phyloP scores from a whole-genome alignment of 805 yeast genomes.

The Monosporozyma aquatica region DNA sequence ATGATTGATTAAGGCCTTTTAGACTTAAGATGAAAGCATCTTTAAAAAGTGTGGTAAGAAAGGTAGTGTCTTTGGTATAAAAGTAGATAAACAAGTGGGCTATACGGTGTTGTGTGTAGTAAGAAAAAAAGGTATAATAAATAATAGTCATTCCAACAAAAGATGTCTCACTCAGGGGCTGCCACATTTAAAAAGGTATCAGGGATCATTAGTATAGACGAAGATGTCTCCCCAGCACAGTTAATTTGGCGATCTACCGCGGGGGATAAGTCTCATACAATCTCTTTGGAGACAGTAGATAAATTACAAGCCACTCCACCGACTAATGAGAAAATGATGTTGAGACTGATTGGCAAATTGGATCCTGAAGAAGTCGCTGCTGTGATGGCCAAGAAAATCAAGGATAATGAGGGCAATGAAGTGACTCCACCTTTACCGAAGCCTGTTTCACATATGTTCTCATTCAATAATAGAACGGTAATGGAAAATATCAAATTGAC shows the following conservation, averaged over 20 bases:
- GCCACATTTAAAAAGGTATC: conserved; percentile 46
- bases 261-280: conserved; percentile 39
- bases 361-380: conserved; percentile 20
- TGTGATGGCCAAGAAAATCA: conserved; percentile 15
- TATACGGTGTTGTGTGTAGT: no score
- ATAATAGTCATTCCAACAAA: no score
- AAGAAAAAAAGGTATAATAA: no score
- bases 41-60: no score
- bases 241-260: conserved; percentile 47
- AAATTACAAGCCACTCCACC: conserved; percentile 64
- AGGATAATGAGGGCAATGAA: conserved; percentile 26
- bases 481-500: conserved; percentile 67
- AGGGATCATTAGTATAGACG: conserved; percentile 48
- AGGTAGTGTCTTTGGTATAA: no score
- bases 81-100: no score
- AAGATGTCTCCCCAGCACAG: conserved; percentile 47
- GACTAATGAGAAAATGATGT: conserved; percentile 54
- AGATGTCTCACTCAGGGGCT: conserved; percentile 44
- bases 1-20: neutral
- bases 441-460: conserved; percentile 37
- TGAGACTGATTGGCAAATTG: conserved; percentile 44
- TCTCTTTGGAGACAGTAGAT: conserved; percentile 36
- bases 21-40: no score
- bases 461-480: conserved; percentile 62
- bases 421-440: conserved; percentile 12